A percentile compares a stretch with the other conserved stretches of the same genome.
These are phyloP conservation scores for Neofusicoccum kwambonambiense DNA, from an alignment of 2,329 filamentous ascomycete species.

Conservation along the genomic window DNA sequence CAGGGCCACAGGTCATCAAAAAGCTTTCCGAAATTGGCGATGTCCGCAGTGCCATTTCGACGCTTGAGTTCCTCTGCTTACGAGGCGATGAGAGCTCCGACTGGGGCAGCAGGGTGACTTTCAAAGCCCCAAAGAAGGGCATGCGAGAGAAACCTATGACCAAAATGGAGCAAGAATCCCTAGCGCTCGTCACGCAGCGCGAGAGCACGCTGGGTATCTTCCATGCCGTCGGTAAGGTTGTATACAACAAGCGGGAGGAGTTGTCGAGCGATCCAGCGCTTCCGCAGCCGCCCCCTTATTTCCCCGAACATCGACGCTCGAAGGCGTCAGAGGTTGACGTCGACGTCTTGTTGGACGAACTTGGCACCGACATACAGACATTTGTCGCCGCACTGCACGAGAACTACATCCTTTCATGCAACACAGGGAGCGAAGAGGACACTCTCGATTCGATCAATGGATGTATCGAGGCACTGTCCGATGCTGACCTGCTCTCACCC, in stretches of 20 bases:
- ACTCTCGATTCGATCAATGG: conserved; percentile 76
- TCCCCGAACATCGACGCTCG: conserved; percentile 44
- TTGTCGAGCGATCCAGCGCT: conserved; percentile 22
- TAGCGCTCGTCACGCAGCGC: conserved; percentile 79
- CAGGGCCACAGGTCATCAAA: conserved; percentile 75
- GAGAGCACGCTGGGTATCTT: conserved; percentile 93
- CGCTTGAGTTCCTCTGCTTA: conserved; percentile 87
- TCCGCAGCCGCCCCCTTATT: conserved; percentile 47
- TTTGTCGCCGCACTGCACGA: conserved; percentile 91
- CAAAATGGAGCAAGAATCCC: conserved; percentile 71
- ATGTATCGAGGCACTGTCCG: conserved; percentile 85
- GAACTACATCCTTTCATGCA: conserved; percentile 86
- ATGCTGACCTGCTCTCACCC: conserved; percentile 80
- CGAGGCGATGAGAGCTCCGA: conserved; percentile 76
- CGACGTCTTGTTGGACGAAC: conserved; percentile 84
- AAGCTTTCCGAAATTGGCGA: conserved; percentile 84
- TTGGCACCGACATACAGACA: conserved; percentile 85
- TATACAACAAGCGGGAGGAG: conserved; percentile 84
- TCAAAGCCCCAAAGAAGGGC: conserved; percentile 62
- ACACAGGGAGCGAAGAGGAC: conserved; percentile 55
- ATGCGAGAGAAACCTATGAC: conserved; percentile 64
- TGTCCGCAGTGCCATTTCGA: conserved; percentile 86
- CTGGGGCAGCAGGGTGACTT: conserved; percentile 76
- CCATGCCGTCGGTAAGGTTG: conserved; percentile 90
- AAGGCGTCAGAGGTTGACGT: conserved; percentile 46